Evolutionary conservation across 176 grass and related monocot genomes (phyloP), one percentile per base, ranked within the genome.

Genomic region (Phragmites australis): DNA sequence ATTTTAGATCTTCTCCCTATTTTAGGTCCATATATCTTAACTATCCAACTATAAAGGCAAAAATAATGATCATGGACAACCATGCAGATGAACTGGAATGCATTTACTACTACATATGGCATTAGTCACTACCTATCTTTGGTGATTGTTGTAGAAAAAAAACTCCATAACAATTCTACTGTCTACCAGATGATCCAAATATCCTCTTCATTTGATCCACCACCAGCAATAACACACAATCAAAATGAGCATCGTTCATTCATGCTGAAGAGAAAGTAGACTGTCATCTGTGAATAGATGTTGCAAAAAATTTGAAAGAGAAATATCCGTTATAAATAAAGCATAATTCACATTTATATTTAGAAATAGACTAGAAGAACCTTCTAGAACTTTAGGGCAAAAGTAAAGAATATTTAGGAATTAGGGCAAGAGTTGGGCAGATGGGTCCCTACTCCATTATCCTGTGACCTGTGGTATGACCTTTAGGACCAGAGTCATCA

Each of bases 51-150:
- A 52, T 19, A 60, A 29, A 53, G 32, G 41, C 25, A 78, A 70
- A 52, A 12, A 2, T 12, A 12, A 45, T 40, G 15, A 64, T 60
- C 21, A 25, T 50, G 45, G 72, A 57, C 68, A 63, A 62, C 67
- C 21, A 14, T 75, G 37, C 12, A 43, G 74, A 76, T 65, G 48
- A 65, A 84, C 40, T n/a, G 14, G 62, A 41, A 58, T 42, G 52
- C 18, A 81, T 59, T 79, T 74, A 60, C 58, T 45, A 73, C 23
- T 21, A 29, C 22, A 42, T 79, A 31, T 79, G 6, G 42, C 74
- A 6, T 48, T 73, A 40, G 10, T 74, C 56, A 58, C 42, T 59
- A 40, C 31, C 19, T 51, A 74, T 74, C 19, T 58, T 73, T 29
- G 67, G 22, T 49, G 25, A 42, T 43, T 81, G 14, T 47, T 7